Conservation (phyloP, 148 eudicot species). For the Bassia scoparia region DNA sequence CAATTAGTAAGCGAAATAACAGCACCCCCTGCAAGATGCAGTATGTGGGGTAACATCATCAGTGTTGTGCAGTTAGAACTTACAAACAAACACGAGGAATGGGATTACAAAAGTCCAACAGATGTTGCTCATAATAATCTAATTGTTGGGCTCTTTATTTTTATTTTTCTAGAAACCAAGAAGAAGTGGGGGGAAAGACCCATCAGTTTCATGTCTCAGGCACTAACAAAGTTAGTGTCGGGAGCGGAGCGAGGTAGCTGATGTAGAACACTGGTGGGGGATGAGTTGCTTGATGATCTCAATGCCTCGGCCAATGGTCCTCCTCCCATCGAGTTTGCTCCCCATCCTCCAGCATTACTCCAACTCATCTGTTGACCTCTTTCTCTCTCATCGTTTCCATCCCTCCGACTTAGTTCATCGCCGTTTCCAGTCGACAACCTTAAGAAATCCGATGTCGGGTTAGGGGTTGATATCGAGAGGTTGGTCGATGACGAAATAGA, state of each 20-base stretch:
- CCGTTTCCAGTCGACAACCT: slow-evolving; percentile 58
- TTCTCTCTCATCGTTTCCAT: slow-evolving; percentile 23
- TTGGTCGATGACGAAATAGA: slow-evolving; percentile 32
- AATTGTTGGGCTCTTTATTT: slow-evolving; percentile 8
- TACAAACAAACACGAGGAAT: neutral
- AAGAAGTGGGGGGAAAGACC: neutral
- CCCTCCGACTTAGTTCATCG: slow-evolving; percentile 13
- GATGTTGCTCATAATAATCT: neutral
- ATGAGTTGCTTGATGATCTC: slow-evolving; percentile 61
- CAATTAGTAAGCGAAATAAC: neutral
- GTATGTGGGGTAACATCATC: slow-evolving; percentile 7
- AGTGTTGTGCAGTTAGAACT: neutral
- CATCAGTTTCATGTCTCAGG: slow-evolving; percentile 26
- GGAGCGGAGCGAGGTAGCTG: slow-evolving; percentile 41
- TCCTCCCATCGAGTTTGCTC: slow-evolving; percentile 60
- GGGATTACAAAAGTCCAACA: neutral
- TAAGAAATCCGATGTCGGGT: slow-evolving; percentile 54
- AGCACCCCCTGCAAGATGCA: neutral
- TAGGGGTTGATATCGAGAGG: slow-evolving; percentile 55
- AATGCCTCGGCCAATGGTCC: slow-evolving; percentile 80
- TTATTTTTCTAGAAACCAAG: neutral
- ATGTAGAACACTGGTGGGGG: slow-evolving; percentile 71
- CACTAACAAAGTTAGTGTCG: slow-evolving; percentile 52
- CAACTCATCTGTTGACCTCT: slow-evolving; percentile 31
- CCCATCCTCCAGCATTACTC: slow-evolving; percentile 35